phyloP scores from a whole-genome alignment of 768 basidiomycete species.

The Trametes coccinea region DNA sequence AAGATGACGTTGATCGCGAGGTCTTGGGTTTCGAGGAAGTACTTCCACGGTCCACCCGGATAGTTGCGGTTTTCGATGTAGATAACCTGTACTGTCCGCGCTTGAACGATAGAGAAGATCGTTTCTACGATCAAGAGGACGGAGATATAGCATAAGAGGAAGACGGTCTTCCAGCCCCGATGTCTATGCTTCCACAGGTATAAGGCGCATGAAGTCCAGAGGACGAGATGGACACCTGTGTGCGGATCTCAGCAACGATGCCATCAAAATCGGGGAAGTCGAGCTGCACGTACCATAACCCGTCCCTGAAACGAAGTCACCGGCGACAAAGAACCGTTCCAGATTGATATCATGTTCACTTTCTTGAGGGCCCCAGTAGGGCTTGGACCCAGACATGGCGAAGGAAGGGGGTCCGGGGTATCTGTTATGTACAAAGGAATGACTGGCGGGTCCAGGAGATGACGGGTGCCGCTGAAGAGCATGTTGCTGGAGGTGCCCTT shows the following conservation, averaged over 20 bases:
- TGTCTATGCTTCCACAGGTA: conserved; percentile 41
- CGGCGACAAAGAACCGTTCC: conserved; percentile 43
- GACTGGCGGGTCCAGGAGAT: conserved; percentile 4
- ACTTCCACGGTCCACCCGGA: conserved; percentile 42
- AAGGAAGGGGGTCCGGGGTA: not conserved
- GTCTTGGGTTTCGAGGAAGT: conserved; percentile 44
- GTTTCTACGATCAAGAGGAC: conserved; percentile 40
- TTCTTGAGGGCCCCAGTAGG: conserved; percentile 38
- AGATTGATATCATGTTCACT: conserved; percentile 35
- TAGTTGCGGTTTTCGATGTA: conserved; percentile 30
- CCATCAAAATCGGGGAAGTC: not conserved
- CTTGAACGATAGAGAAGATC: conserved; percentile 41
- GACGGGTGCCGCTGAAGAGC: not conserved
- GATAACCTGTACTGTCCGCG: conserved; percentile 36
- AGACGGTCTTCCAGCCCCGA: conserved; percentile 30
- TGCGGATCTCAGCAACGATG: not conserved
- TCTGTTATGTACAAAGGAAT: conserved; percentile 5
- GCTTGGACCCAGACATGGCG: conserved; percentile 5
- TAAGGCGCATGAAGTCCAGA: conserved; percentile 38
- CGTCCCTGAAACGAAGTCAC: conserved; percentile 41
- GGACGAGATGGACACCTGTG: conserved; percentile 41
- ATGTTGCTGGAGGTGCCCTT: not conserved
- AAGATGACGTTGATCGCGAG: conserved; percentile 46
- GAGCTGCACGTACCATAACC: conserved; percentile 38
- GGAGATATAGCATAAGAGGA: conserved; percentile 42